phyloP scores from a whole-genome alignment of 768 basidiomycete species.

The Gymnopilus junonius region DNA sequence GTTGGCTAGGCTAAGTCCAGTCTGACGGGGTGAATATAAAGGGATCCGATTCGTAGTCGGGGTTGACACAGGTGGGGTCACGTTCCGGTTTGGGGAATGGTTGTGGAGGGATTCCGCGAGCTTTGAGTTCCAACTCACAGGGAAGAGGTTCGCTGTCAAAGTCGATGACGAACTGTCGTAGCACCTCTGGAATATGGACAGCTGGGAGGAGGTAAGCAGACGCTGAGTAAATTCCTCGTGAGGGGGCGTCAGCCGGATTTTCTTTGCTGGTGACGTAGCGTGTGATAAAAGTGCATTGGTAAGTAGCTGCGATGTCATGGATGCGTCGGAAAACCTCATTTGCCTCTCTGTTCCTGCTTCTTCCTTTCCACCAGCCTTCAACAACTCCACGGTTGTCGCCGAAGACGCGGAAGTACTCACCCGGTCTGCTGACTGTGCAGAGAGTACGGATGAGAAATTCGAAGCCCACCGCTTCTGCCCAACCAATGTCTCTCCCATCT shows the following conservation, averaged over 20 bases:
- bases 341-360: too few relatives aligned
- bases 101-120: background rate
- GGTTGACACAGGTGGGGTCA: background rate
- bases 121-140: constrained; percentile 7
- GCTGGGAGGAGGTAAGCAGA: constrained; percentile 31
- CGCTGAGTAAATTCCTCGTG: constrained; percentile 33
- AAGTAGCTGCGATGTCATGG: constrained; percentile 12
- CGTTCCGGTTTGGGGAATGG: background rate
- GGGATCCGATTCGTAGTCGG: background rate
- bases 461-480: too few relatives aligned
- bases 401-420: too few relatives aligned
- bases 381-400: too few relatives aligned
- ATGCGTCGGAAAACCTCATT: constrained; percentile 35
- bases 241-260: constrained; percentile 45
- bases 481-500: too few relatives aligned
- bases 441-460: too few relatives aligned
- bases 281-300: constrained; percentile 24
- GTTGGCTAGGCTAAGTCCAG: background rate
- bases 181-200: constrained; percentile 28
- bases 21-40: background rate
- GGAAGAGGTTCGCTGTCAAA: too few relatives aligned
- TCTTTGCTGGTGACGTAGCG: constrained; percentile 34
- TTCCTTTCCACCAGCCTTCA: too few relatives aligned
- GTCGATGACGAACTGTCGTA: constrained; percentile 31
- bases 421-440: too few relatives aligned